Percentiles rank a stretch among this genome's conserved stretches.
Evolutionary conservation across 2,329 filamentous ascomycete genomes (phyloP).

Genomic region (Byssochlamys sp.): DNA sequence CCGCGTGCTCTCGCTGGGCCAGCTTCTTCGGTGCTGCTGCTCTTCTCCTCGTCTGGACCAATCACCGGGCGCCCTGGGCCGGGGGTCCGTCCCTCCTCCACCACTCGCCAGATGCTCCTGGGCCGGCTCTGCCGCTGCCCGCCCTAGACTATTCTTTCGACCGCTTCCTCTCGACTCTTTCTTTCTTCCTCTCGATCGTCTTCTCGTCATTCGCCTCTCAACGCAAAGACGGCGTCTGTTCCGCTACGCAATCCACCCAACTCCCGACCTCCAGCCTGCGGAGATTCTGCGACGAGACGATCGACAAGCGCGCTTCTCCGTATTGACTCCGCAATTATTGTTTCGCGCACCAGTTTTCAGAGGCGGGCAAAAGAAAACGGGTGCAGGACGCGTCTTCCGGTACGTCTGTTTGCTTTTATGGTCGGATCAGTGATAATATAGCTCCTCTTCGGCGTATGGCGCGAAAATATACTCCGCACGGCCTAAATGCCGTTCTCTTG

Average conservation of each 20-base stretch:
- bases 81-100: slow-evolving; percentile 19
- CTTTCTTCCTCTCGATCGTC: slow-evolving; percentile 5
- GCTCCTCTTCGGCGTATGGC: slow-evolving; percentile 1
- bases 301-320: slow-evolving; percentile 4
- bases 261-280: slow-evolving; percentile 1
- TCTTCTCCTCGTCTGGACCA: slow-evolving; percentile 28
- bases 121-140: slow-evolving; percentile 17
- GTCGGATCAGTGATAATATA: slow-evolving; percentile 5
- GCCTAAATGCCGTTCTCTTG: background rate
- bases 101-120: slow-evolving; percentile 21
- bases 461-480: background rate
- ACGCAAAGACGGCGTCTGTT: slow-evolving; percentile 1
- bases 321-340: slow-evolving; percentile 3
- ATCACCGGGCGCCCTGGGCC: slow-evolving; percentile 24
- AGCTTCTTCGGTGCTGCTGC: slow-evolving; percentile 1
- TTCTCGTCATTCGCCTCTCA: slow-evolving; percentile 4
- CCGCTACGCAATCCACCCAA: slow-evolving; percentile 2
- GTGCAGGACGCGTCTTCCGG: slow-evolving; percentile 13
- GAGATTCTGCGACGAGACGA: background rate
- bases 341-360: slow-evolving; percentile 6
- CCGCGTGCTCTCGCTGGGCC: background rate
- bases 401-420: slow-evolving; percentile 6
- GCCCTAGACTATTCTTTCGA: slow-evolving; percentile 7
- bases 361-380: slow-evolving; percentile 2
- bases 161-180: slow-evolving; percentile 21